Base-by-base conservation (phyloP, 495 filamentous ascomycete genomes). In the Lepraria neglecta region DNA sequence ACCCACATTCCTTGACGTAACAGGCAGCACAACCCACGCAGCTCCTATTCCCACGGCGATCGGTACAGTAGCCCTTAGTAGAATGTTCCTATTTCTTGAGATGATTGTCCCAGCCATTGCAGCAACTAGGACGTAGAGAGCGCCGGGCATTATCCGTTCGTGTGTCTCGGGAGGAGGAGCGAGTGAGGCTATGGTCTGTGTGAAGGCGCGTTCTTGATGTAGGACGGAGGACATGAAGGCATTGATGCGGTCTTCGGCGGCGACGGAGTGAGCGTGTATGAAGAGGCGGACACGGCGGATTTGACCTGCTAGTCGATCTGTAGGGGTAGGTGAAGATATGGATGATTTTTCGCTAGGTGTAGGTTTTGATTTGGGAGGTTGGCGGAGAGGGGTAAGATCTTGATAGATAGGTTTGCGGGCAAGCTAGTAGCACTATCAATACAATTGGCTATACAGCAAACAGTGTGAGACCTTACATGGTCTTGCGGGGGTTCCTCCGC, bases 51-150 rank as follows among this genome's bases (percentile, higher is more conserved):
- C 89, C 44, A 92, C 80, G 28, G 81, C 82, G 19, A 90, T 69
- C 19, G 89, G 94, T 5, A 87, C 78, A 15, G 82, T 74, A 43
- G 82, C 82, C 47, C 92, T 82, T 30, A 97, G 77, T 61, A 95
- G 71, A 46, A 96, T 77, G 65, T 87, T 89, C 47, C 92, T 83
- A 77, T 95, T 94, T 56, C 94, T 82, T 48, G 88, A 80, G 33
- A 95, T 76, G 69, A 98, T 97, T 65, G 83, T 88, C 64, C 92
- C 92, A 35, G 92, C 87, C 91, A 98, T 96, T 62, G 88, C 84
- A 12, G 90, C 83, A 3, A 98, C 90, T 15, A 96, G 83, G 42
- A 96, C 90, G 76, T 97, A 97, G 63, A 97, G 80, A 43, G 83
- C 73, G 6, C 91, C 90, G 30, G 94, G 94, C 70, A 95, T 82